Base-by-base conservation (phyloP, 805 yeast genomes). In the Kuraishia hungarica region DNA sequence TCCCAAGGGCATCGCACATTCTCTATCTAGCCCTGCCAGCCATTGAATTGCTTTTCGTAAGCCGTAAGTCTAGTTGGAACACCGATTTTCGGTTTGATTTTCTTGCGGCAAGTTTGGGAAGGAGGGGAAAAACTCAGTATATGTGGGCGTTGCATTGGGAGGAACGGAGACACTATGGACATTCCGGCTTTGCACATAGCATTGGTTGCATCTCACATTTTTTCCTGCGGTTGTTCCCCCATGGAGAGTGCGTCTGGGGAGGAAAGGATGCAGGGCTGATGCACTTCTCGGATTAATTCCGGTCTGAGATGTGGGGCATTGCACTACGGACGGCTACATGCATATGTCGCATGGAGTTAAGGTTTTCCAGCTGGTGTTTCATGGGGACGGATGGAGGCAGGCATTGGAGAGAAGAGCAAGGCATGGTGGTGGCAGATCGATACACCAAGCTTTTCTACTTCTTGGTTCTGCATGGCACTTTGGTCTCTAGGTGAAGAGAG, bases 11-110 rank as follows among this genome's bases (percentile, higher is more conserved):
- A n/a, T n/a, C n/a, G n/a, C 88, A 56, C 81, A 86, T 56, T 82
- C 88, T 28, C 67, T 87, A 53, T 79, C 87, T 17, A 84, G 87
- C 21, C 87, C 92, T 39, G 81, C 91, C 51, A 87, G 87, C 72
- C 88, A 94, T 94, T 67, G 85, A 48, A 26, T 26, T 26, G 8
- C 29, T 26, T 26, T 26, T 10, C 10, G 29, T 5, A 10, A 26
- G 29, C 29, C 10, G 29, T 26, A 26, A 26, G 29, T 26, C 5
- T 26, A 26, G 10, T 6, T 10, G 29, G 29, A 35, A 8, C 43
- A 15, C 43, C 8, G 43, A 8, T 35, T 35, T 35, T 35, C 43
- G 43, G 43, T 8, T 35, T 28, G 6, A 11, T 6, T 28, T 11
- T 7, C 35, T 28, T 28, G 10, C n/a, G n/a, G n/a, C n/a, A n/a